These are phyloP conservation scores for Lecanoromycetidae sp. DNA, from an alignment of 2,329 filamentous ascomycete species.

Conservation along the genomic window DNA sequence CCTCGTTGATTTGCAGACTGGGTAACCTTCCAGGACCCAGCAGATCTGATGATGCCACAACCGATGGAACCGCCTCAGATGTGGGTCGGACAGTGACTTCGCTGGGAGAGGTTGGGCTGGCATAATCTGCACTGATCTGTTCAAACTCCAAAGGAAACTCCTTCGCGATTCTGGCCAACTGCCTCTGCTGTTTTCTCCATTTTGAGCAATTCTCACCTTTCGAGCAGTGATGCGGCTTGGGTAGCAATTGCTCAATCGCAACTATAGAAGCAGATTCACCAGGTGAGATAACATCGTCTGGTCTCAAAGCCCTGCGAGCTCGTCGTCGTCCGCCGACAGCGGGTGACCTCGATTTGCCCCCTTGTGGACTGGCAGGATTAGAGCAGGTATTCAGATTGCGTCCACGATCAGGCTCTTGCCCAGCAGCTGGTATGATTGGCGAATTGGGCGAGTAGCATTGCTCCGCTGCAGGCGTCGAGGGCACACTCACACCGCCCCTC, in stretches of 20 bases:
- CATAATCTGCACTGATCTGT: slow-evolving; percentile 66
- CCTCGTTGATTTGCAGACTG: slow-evolving; percentile 58
- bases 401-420: neutral
- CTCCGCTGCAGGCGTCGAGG: slow-evolving; percentile 14
- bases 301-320: slow-evolving; percentile 20
- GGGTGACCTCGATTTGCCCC: slow-evolving; percentile 8
- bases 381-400: slow-evolving; percentile 12
- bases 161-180: slow-evolving; percentile 61
- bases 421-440: neutral
- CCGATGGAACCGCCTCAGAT: slow-evolving; percentile 65
- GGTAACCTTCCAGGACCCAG: slow-evolving; percentile 58
- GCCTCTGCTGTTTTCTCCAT: slow-evolving; percentile 66
- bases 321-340: slow-evolving; percentile 19
- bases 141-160: slow-evolving; percentile 64
- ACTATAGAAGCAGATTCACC: slow-evolving; percentile 82
- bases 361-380: slow-evolving; percentile 13
- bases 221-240: slow-evolving; percentile 69
- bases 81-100: slow-evolving; percentile 50
- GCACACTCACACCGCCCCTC: slow-evolving; percentile 23
- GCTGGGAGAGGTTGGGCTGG: slow-evolving; percentile 48
- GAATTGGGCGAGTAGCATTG: slow-evolving; percentile 2
- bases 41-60: slow-evolving; percentile 84
- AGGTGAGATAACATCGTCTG: slow-evolving; percentile 59
- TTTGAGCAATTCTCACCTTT: slow-evolving; percentile 80
- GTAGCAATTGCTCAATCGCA: slow-evolving; percentile 77